Conservation (phyloP, 768 basidiomycete genomes). For the Boletus insuetus region DNA sequence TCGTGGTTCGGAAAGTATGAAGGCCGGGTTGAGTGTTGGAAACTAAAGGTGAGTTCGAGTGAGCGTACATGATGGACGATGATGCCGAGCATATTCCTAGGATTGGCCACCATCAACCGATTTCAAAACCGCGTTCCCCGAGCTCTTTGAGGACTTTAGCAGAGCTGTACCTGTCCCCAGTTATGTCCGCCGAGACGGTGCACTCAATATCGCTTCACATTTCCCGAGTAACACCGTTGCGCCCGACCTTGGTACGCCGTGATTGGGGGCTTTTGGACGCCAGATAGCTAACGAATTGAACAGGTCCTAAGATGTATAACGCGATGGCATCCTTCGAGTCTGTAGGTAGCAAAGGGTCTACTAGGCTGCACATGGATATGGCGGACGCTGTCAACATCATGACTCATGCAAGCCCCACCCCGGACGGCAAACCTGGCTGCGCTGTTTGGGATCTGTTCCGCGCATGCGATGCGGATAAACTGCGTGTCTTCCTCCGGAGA, state of each 20-base stretch:
- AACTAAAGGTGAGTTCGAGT: slow-evolving; percentile 60
- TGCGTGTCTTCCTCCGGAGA: slow-evolving; percentile 71
- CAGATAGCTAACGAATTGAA: slow-evolving; percentile 12
- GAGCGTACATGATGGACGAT: neutral
- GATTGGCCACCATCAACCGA: slow-evolving; percentile 93
- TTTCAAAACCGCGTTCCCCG: slow-evolving; percentile 80
- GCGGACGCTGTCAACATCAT: slow-evolving; percentile 92
- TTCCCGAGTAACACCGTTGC: slow-evolving; percentile 76
- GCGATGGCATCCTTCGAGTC: slow-evolving; percentile 72
- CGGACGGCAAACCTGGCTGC: slow-evolving; percentile 64
- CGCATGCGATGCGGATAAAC: slow-evolving; percentile 73
- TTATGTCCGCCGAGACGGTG: slow-evolving; percentile 89
- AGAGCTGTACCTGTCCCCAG: slow-evolving; percentile 82
- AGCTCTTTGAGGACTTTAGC: slow-evolving; percentile 83
- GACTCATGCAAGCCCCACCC: slow-evolving; percentile 60
- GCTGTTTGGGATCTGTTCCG: slow-evolving; percentile 93
- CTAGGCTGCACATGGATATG: slow-evolving; percentile 92
- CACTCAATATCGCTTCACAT: slow-evolving; percentile 85
- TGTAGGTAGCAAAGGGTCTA: slow-evolving; percentile 76
- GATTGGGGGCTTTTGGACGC: neutral
- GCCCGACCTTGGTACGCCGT: slow-evolving; percentile 69
- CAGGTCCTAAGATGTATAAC: slow-evolving; percentile 95
- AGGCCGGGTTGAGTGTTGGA: slow-evolving; percentile 57
- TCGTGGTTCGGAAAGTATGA: slow-evolving; percentile 67
- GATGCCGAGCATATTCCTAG: slow-evolving; percentile 35